Evolutionary conservation across 257 asterid species (phyloP).

Genomic region (Rehmannia glutinosa): DNA sequence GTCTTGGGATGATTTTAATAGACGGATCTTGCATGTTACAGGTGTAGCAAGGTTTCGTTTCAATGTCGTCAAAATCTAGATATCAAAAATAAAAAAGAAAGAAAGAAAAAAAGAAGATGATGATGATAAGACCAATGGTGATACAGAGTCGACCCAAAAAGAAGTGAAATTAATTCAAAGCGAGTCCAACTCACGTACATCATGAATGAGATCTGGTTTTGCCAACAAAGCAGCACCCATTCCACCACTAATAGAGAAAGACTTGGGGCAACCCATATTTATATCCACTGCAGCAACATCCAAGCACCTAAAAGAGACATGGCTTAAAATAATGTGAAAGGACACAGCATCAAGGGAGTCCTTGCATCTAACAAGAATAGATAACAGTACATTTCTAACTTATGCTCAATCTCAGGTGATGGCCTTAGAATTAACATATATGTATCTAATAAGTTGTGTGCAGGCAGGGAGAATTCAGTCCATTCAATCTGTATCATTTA

Average conservation of each 20-base stretch:
- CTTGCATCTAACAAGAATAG: constrained; percentile 1
- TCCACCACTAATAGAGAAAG: constrained; percentile 93
- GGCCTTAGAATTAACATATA: background rate
- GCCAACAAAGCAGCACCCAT: constrained; percentile 94
- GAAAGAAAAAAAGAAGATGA: background rate
- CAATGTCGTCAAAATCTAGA: constrained; percentile 81
- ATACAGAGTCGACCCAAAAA: background rate
- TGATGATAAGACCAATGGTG: background rate
- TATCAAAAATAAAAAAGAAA: constrained; percentile 12
- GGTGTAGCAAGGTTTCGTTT: constrained; percentile 74
- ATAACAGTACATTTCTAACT: background rate
- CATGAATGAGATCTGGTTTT: constrained; percentile 93
- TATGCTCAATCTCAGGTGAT: constrained; percentile 2
- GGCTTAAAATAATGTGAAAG: background rate
- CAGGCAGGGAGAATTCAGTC: background rate
- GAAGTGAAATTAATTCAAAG: background rate
- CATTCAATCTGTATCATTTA: background rate
- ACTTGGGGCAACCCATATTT: constrained; percentile 96
- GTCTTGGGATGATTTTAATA: constrained; percentile 60
- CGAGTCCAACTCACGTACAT: constrained; percentile 43
- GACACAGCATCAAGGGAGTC: constrained; percentile 12
- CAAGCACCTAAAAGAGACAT: constrained; percentile 52
- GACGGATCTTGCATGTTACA: constrained; percentile 88
- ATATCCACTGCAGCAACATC: constrained; percentile 93
- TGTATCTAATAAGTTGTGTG: background rate